Evolutionary conservation across 176 grass and related monocot species (phyloP), one percentile per base, ranked within the genome.

Genomic region (Pontederia crassipes): DNA sequence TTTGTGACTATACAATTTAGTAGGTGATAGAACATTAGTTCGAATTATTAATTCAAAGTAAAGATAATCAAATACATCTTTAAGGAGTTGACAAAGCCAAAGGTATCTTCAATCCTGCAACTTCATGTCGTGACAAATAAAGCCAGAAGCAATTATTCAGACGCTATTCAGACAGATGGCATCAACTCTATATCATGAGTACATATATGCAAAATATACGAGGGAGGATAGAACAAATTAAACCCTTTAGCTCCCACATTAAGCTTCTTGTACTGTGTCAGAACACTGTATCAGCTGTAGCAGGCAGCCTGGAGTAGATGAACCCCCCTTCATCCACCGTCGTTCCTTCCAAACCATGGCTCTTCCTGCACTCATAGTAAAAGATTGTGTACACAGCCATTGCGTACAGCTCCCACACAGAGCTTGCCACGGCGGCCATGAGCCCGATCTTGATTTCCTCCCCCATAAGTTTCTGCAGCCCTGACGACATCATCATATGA

Each of bases 311-410:
- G 18, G 70, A 26, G 64, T 80, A 80, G 54, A 74, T 55, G 54
- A 61, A 29, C 47, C 63, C 69, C 57, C 45, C 62, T 20, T 58
- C 59, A 8, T 16, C 52, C 13, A 4, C 55, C 3, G 17, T 26
- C 40, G 58, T 59, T 2, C 54, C 57, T 16, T 81, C 65, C 52
- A 81, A 50, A 27, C 79, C 79, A 32, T 81, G 79, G 59, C 59
- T 81, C 59, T 81, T 81, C 52, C 79, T 71, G 62, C 79, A 81
- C 18, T 76, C 65, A 59, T 76, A 71, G 62, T 76, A 81, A 49
- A 81, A 81, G 15, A 81, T 66, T 0, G 79, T 76, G 59, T 81
- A 81, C 8, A 57, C 79, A 10, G 79, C 32, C 45, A 70, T 54
- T 51, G 63, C 49, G 64, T 76, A 81, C 10, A 81, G 8, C 52